Evolutionary conservation across 805 yeast species (phyloP).

Genomic region (Tetrapisispora arboricola): DNA sequence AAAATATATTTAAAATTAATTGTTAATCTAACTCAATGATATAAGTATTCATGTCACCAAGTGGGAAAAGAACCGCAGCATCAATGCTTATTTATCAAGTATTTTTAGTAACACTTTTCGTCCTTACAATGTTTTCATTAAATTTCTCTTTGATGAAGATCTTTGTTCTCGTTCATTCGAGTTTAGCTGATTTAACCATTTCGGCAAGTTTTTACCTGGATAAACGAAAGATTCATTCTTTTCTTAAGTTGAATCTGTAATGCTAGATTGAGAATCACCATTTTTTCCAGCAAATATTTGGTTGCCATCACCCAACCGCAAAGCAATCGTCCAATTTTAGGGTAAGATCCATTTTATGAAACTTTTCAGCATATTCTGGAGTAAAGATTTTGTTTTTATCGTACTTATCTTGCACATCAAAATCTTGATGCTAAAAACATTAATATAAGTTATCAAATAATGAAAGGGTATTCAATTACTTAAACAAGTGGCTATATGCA

Average conservation of each 20-base stretch:
- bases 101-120: constrained; percentile 48
- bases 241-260: constrained; percentile 14
- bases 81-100: constrained; percentile 51
- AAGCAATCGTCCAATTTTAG: constrained; percentile 68
- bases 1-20: too few relatives aligned
- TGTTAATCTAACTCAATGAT: constrained; percentile 24
- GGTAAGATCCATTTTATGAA: constrained; percentile 53
- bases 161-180: too few relatives aligned
- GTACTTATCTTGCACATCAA: constrained; percentile 15
- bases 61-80: constrained; percentile 57
- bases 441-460: constrained; percentile 83
- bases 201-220: too few relatives aligned
- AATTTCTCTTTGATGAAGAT: too few relatives aligned
- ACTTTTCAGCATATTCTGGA: constrained; percentile 62
- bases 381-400: constrained; percentile 60
- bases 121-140: too few relatives aligned
- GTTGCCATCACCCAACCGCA: constrained; percentile 84
- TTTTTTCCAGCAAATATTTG: constrained; percentile 27
- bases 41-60: constrained; percentile 52
- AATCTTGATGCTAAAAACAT: constrained; percentile 30
- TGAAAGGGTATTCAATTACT: constrained; percentile 69
- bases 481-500: constrained; percentile 76
- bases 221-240: constrained; percentile 6
- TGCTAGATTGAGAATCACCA: constrained; percentile 22
- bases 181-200: too few relatives aligned